Evolutionary conservation across 352 stramenopile species (phyloP).

Genomic region (Phytophthora chlamydospora): DNA sequence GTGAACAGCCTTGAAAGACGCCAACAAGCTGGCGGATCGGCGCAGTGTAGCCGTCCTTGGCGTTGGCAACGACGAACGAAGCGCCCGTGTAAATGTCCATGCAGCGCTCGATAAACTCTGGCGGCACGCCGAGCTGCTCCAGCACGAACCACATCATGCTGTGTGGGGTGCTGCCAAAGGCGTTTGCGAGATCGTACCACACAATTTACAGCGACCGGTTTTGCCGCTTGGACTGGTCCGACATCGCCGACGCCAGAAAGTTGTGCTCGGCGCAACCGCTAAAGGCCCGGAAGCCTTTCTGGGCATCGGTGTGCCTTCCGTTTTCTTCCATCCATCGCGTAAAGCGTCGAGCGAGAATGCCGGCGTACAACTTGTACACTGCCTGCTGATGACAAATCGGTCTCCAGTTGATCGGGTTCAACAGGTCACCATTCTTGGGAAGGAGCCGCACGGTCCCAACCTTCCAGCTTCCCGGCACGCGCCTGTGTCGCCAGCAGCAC

Average conservation of each 20-base stretch:
- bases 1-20: no score
- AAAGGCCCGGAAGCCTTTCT: conserved; percentile 35
- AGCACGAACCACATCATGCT: conserved; percentile 23
- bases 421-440: conserved; percentile 29
- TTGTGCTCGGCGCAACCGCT: no score
- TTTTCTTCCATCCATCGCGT: conserved; percentile 23
- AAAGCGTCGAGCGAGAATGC: conserved; percentile 18
- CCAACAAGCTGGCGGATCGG: no score
- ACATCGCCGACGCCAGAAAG: no score
- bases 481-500: conserved; percentile 23
- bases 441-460: conserved; percentile 23
- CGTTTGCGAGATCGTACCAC: conserved; percentile 35
- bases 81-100: no score
- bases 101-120: conserved; percentile 6
- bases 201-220: conserved; percentile 23
- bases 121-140: conserved; percentile 13
- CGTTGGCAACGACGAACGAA: no score
- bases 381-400: conserved; percentile 31
- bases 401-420: conserved; percentile 23
- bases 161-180: conserved; percentile 26
- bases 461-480: conserved; percentile 24
- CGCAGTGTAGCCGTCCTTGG: no score
- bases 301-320: background rate
- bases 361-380: conserved; percentile 38
- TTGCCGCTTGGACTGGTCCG: no score